Percentiles rank a stretch among this genome's conserved stretches.
phyloP scores from a whole-genome alignment of 495 filamentous ascomycete genomes.

The Aspergillus wentii region DNA sequence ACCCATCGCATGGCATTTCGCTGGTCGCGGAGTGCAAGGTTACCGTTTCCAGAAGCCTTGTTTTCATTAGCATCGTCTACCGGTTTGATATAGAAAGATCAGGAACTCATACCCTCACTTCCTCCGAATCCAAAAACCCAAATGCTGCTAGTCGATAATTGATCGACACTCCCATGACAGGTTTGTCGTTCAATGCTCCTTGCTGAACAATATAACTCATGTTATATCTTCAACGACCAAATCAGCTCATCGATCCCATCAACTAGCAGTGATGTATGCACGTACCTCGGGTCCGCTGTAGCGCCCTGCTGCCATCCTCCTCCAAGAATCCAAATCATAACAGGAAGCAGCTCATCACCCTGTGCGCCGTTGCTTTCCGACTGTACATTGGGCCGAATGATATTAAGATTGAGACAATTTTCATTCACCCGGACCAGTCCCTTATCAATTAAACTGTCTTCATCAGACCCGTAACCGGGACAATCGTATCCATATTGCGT shows the following conservation, averaged over 20 bases:
- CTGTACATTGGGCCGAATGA: conserved; percentile 50
- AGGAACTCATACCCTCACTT: conserved; percentile 27
- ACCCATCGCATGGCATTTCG: conserved; percentile 45
- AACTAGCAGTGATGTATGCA: conserved; percentile 8
- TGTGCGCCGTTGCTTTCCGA: no score
- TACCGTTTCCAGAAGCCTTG: conserved; percentile 42
- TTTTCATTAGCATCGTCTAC: background rate
- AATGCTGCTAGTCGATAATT: conserved; percentile 71
- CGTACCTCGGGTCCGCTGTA: conserved; percentile 31
- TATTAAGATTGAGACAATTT: conserved; percentile 62
- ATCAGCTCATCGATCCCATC: background rate
- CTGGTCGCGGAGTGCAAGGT: conserved; percentile 48
- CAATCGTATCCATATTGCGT: conserved; percentile 33
- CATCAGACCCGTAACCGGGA: conserved; percentile 32
- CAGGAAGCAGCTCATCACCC: conserved; percentile 49
- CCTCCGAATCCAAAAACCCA: conserved; percentile 59
- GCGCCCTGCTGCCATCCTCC: conserved; percentile 46
- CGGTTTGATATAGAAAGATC: background rate
- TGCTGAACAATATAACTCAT: conserved; percentile 34
- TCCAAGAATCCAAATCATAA: conserved; percentile 65
- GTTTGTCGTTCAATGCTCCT: conserved; percentile 41
- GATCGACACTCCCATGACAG: conserved; percentile 66
- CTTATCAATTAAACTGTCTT: conserved; percentile 14
- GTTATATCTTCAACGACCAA: conserved; percentile 19
- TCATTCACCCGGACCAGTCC: conserved; percentile 38